Evolutionary conservation across 78 protist genomes (phyloP), one percentile per base, ranked within the genome.

Genomic region (Protostelium mycophagum): DNA sequence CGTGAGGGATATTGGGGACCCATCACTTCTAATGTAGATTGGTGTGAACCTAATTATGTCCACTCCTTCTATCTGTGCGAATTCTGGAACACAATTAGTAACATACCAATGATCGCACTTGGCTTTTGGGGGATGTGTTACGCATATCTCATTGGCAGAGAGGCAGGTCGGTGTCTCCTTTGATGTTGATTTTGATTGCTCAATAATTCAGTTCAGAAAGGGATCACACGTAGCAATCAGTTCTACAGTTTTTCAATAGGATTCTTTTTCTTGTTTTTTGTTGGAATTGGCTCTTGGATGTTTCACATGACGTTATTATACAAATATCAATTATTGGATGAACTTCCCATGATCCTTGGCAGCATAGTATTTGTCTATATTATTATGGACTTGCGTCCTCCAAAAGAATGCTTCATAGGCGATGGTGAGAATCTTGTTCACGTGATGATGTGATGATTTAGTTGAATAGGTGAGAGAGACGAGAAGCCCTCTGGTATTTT

Each of bases 1-100:
- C n/a, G n/a, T n/a, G 73, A 51, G 73, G 73, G 73, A 51, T 90
- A 86, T 51, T 86, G 89, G 89, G 93, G 94, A 31, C 35, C 87
- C 28, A 91, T 91, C 34, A 88, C 91, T 31, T 38, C 94, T 38
- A 37, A 38, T 16, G 89, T 92, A 31, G 94, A 92, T 89, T 92
- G 94, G 94, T 92, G 94, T 73, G 94, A 92, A 85, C 23, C n/a
- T 38, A 92, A 92, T 37, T 92, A 92, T 89, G 31, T 25, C 35
- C 16, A 88, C 16, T 88, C 91, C 23, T 86, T 88, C 38, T 92
- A 88, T 63, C 89, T 92, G 28, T 90, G 91, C 36, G 94, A 92
- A 85, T 92, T 88, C 85, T 92, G 87, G 35, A 92, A 92, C 87
- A 86, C 94, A 63, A 35, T 92, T 28, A 84, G 91, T 35, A 86